Percentiles rank a stretch among this genome's conserved stretches.
Conservation (phyloP, 2,329 filamentous ascomycete genomes). For the Sclerotinia borealis region DNA sequence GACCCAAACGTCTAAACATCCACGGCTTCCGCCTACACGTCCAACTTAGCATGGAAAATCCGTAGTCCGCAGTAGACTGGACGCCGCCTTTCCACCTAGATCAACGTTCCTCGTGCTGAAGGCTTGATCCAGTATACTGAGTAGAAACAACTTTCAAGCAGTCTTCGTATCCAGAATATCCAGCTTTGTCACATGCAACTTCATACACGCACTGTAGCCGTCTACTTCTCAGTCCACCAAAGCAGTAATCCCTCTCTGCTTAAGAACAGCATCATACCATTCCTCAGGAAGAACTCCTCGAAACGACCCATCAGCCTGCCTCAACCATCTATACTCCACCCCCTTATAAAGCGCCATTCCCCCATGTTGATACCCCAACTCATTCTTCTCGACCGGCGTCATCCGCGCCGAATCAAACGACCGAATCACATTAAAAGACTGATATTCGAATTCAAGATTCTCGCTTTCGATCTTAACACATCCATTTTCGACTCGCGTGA, state of each 20-base stretch:
- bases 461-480: background rate
- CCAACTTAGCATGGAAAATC: background rate
- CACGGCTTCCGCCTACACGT: background rate
- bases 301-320: background rate
- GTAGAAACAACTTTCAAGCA: background rate
- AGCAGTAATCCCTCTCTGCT: background rate
- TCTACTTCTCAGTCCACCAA: background rate
- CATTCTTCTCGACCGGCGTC: slow-evolving; percentile 9
- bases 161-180: background rate
- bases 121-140: background rate
- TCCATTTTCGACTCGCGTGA: slow-evolving; percentile 2
- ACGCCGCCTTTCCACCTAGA: too few relatives aligned
- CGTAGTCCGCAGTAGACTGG: background rate
- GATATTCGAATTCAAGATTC: background rate
- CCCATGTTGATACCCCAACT: background rate
- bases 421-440: slow-evolving; percentile 1
- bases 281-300: background rate
- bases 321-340: slow-evolving; percentile 3
- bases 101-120: background rate
- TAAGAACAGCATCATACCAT: slow-evolving; percentile 6
- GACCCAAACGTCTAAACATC: background rate
- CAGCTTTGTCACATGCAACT: background rate
- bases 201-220: background rate
- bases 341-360: background rate
- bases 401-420: background rate